Evolutionary conservation across 345 rosid genomes (phyloP).

Genomic region (Rhodomyrtus tomentosa): DNA sequence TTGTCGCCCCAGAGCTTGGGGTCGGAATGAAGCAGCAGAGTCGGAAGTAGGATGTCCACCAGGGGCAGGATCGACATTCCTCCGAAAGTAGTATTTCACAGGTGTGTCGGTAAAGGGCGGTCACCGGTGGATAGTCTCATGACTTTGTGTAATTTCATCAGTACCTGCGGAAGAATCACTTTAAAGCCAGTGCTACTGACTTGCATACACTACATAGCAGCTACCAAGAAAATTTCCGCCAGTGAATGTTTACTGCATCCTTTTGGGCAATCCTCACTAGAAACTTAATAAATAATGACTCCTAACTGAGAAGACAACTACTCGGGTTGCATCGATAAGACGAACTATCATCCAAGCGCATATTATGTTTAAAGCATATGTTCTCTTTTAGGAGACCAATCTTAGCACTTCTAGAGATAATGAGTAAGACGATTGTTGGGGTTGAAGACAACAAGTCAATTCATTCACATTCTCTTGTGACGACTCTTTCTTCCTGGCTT

Average conservation of each 20-base stretch:
- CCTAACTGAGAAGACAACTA: conserved; percentile 12
- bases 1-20: conserved; percentile 8
- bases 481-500: not conserved
- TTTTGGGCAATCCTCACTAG: conserved; percentile 11
- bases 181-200: not conserved
- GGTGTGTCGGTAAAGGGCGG: not conserved
- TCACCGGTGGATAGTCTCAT: conserved; percentile 18
- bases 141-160: conserved; percentile 22
- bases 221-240: not conserved
- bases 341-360: conserved; percentile 26
- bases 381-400: not conserved
- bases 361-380: not conserved
- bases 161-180: not conserved
- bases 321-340: conserved; percentile 32
- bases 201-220: not conserved
- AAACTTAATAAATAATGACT: not conserved
- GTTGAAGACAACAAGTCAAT: not conserved
- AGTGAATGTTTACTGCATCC: conserved; percentile 8
- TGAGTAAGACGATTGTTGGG: not conserved
- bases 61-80: conserved; percentile 8
- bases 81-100: conserved; percentile 14
- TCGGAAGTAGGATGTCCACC: conserved; percentile 2
- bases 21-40: conserved; percentile 14
- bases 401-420: too few relatives aligned
- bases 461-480: not conserved